A percentile compares a stretch with the other conserved stretches of the same genome.
These are phyloP conservation scores for Leishmania gerbilli DNA, from an alignment of 208 protist species.

Conservation along the genomic window DNA sequence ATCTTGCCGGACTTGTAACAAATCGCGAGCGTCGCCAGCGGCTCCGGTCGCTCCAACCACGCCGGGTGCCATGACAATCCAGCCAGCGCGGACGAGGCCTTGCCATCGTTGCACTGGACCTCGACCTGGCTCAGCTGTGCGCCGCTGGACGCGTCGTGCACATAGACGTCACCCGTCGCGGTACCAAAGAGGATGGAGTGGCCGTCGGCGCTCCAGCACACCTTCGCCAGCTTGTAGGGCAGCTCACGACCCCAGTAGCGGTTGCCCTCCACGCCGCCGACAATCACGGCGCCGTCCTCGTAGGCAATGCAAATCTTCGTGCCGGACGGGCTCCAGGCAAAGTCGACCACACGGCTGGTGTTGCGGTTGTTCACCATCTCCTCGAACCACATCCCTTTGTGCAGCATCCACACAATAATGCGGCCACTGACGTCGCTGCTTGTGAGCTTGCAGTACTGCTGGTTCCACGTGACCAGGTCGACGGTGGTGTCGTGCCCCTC, in stretches of 20 bases:
- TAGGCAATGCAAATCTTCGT: constrained; percentile 97
- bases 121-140: constrained; percentile 79
- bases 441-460: constrained; percentile 96
- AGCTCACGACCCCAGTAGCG: constrained; percentile 96
- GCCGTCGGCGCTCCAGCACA: constrained; percentile 96
- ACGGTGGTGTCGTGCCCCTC: constrained; percentile 91
- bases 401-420: constrained; percentile 97
- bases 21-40: constrained; percentile 85
- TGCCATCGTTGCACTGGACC: constrained; percentile 43
- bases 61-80: constrained; percentile 88
- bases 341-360: constrained; percentile 92
- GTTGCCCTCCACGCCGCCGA: constrained; percentile 96
- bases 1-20: constrained; percentile 89
- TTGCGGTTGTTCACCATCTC: constrained; percentile 99
- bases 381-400: constrained; percentile 97
- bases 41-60: constrained; percentile 80
- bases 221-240: constrained; percentile 79
- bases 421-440: constrained; percentile 93
- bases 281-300: constrained; percentile 96
- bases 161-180: constrained; percentile 78
- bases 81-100: constrained; percentile 36
- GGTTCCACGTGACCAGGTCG: constrained; percentile 94
- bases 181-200: constrained; percentile 93
- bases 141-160: constrained; percentile 87
- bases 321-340: constrained; percentile 94